phyloP scores from a whole-genome alignment of 2,329 filamentous ascomycete genomes.

The Fusarium tuaranense region DNA sequence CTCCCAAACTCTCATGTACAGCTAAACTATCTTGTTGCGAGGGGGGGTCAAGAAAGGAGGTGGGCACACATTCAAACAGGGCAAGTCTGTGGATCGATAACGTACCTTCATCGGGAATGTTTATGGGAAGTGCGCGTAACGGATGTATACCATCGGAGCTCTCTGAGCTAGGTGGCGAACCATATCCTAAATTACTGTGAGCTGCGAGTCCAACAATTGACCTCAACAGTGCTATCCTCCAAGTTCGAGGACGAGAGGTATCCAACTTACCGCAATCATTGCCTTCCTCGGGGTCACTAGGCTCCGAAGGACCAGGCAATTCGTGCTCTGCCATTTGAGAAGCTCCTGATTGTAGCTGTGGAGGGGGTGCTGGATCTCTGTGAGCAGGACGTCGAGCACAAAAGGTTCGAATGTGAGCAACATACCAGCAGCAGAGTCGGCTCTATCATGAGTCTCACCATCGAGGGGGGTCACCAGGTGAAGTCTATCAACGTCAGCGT shows the following conservation, averaged over 20 bases:
- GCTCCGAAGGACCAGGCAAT: background rate
- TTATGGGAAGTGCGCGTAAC: background rate
- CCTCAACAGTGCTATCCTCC: background rate
- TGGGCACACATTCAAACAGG: background rate
- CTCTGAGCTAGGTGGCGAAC: background rate
- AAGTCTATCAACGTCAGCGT: background rate
- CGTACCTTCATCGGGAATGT: background rate
- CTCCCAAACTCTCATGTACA: background rate
- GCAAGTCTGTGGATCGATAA: conserved; percentile 3
- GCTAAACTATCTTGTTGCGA: background rate
- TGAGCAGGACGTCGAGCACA: background rate
- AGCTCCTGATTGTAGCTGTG: background rate
- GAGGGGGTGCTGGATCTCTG: background rate
- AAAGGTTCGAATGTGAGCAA: background rate
- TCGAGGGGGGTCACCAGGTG: background rate
- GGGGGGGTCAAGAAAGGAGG: background rate
- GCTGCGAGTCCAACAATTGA: background rate
- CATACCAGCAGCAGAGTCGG: background rate
- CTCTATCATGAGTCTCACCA: background rate
- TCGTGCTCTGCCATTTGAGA: background rate
- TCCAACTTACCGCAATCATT: background rate
- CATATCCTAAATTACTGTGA: background rate
- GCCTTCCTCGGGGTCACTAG: background rate
- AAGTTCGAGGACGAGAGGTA: background rate
- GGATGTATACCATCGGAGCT: background rate